Conservation (phyloP, 495 filamentous ascomycete genomes). For the Aspergillus campestris region DNA sequence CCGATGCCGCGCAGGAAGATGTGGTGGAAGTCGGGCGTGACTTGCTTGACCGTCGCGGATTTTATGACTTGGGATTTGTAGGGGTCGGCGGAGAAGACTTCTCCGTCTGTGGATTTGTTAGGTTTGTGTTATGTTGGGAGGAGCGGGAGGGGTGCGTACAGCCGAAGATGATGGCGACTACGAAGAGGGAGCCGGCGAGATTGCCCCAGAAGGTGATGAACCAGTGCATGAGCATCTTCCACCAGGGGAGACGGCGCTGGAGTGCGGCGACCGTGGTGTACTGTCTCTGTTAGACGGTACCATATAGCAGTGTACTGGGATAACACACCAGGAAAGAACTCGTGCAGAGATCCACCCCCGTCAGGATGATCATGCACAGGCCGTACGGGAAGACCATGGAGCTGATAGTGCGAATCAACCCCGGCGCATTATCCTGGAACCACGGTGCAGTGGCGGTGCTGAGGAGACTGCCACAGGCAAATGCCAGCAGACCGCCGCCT, state of each 20-base stretch:
- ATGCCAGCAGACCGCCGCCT: slow-evolving; percentile 44
- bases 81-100: slow-evolving; percentile 43
- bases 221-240: slow-evolving; percentile 47
- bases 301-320: background rate
- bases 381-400: slow-evolving; percentile 52
- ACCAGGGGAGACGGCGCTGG: slow-evolving; percentile 41
- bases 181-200: slow-evolving; percentile 49
- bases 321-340: slow-evolving; percentile 46
- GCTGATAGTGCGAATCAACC: slow-evolving; percentile 47
- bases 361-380: slow-evolving; percentile 51
- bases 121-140: background rate
- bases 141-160: slow-evolving; percentile 27
- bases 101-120: slow-evolving; percentile 35
- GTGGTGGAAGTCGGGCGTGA: slow-evolving; percentile 48
- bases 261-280: slow-evolving; percentile 48
- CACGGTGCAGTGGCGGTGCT: slow-evolving; percentile 47
- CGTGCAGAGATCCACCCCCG: slow-evolving; percentile 51
- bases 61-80: slow-evolving; percentile 42
- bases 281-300: slow-evolving; percentile 13
- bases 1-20: slow-evolving; percentile 55
- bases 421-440: slow-evolving; percentile 52
- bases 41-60: slow-evolving; percentile 47
- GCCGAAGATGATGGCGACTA: slow-evolving; percentile 50
- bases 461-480: slow-evolving; percentile 45
- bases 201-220: slow-evolving; percentile 52